Percentiles rank a stretch among this genome's conserved stretches.
phyloP scores from a whole-genome alignment of 208 protist species.

The Leishmania gerbilli region DNA sequence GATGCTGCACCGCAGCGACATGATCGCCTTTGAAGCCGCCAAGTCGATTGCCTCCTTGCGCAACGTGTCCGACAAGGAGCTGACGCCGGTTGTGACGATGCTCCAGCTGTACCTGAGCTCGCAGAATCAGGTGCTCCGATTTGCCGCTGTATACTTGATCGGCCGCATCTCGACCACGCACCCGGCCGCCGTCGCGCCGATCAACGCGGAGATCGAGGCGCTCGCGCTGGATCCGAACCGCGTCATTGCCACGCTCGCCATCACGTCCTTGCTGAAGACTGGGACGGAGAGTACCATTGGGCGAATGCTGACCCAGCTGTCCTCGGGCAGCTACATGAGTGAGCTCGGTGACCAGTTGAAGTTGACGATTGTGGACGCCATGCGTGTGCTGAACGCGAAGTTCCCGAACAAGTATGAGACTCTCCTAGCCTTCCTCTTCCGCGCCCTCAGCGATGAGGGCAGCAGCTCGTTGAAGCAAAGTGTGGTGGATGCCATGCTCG shows the following conservation, averaged over 20 bases:
- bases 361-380: conserved; percentile 97
- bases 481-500: conserved; percentile 96
- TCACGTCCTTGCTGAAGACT: conserved; percentile 98
- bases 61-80: conserved; percentile 86
- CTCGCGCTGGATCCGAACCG: conserved; percentile 96
- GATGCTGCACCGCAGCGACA: conserved; percentile 93
- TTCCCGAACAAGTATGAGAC: conserved; percentile 93
- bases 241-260: conserved; percentile 97
- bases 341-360: conserved; percentile 98
- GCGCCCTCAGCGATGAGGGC: conserved; percentile 88
- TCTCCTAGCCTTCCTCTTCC: conserved; percentile 92
- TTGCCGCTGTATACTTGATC: conserved; percentile 95
- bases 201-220: conserved; percentile 96
- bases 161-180: conserved; percentile 87
- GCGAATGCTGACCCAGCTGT: conserved; percentile 97
- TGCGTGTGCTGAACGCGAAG: conserved; percentile 94
- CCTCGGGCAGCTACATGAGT: conserved; percentile 82
- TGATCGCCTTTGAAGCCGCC: conserved; percentile 98
- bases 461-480: conserved; percentile 94
- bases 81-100: conserved; percentile 92
- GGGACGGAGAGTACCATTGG: conserved; percentile 96
- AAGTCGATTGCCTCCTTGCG: conserved; percentile 94
- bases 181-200: conserved; percentile 86
- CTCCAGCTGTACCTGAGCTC: conserved; percentile 95
- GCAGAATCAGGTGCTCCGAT: conserved; percentile 91